Base-by-base conservation (phyloP, 805 yeast genomes). In the Kuraishia hungarica region DNA sequence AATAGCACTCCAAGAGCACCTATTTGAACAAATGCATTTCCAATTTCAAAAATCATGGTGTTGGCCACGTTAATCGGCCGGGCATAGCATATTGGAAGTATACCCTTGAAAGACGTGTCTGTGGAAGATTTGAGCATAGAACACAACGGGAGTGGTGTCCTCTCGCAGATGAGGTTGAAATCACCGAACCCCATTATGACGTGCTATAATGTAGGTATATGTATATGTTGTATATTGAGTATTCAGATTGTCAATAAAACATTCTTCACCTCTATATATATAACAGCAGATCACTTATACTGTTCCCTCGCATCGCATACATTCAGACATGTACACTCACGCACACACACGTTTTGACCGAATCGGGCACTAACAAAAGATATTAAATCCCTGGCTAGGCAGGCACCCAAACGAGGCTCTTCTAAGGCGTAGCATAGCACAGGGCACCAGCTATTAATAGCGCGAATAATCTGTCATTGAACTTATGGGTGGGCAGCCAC, bases 11-110 rank as follows among this genome's bases (percentile, higher is more conserved):
- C 70, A 39, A 94, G 70, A 0, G 89, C 82, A 1, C 87, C 90
- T 53, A 93, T 83, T 65, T 92, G 89, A 21, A 91, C 81, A 66
- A 93, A 87, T 6, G 96, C 90, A 59, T 86, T 87, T 28, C 97
- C 97, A 15, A 89, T 76, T 67, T 89, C 89, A 72, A 91, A 93
- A 21, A 93, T 89, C 72, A 89, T 78, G 0, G 98, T 93, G 71
- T 93, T 93, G 53, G 97, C 97, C 48, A 93, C 65, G 60, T 86
- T 91, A 22, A 93, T 89, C 6, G 93, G 79, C 63, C 97, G 75
- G 0, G 97, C 86, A 61, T 89, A 93, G 71, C 98, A 93, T 47
- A 70, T 67, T 2, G 97, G 84, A 28, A 89, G 66, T 26, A 92
- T 74, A 1, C 97, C 97, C 5, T 75, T 68, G 29, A 75, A 69